A percentile compares a stretch with the other conserved stretches of the same genome.
Conservation (phyloP, 139 green algal genomes). For the Edaphochlamys debaryana region DNA sequence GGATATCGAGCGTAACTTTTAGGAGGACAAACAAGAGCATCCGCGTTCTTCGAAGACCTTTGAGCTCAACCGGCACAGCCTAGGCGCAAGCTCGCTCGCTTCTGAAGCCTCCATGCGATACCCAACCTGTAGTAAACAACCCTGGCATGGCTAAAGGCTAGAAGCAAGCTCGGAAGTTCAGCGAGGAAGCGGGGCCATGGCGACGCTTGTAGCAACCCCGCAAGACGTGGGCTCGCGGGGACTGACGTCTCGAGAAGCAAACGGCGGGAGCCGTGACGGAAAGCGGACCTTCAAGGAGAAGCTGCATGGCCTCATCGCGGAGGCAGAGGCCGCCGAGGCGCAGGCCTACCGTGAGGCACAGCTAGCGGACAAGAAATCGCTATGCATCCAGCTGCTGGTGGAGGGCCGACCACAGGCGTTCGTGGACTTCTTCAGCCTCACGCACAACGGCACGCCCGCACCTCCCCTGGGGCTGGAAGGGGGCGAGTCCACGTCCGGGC, state of each 20-base stretch:
- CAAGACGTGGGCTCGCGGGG: neutral
- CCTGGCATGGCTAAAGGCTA: too few species aligned
- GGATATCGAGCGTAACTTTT: too few species aligned
- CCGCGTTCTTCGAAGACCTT: too few species aligned
- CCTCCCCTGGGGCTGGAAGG: neutral
- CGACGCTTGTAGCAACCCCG: neutral
- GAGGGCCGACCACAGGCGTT: slow-evolving; percentile 65
- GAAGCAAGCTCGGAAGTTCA: too few species aligned
- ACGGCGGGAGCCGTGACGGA: neutral
- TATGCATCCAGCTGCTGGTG: slow-evolving; percentile 60
- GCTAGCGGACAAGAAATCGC: slow-evolving; percentile 54
- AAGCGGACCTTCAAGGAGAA: slow-evolving; percentile 63
- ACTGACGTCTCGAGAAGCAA: neutral
- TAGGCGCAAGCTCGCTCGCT: too few species aligned
- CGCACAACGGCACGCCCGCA: neutral
- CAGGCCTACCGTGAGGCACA: slow-evolving; percentile 41
- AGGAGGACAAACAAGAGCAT: too few species aligned
- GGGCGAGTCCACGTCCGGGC: slow-evolving; percentile 12
- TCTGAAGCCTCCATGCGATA: too few species aligned
- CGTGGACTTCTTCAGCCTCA: slow-evolving; percentile 70
- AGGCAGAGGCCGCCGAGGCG: slow-evolving; percentile 41
- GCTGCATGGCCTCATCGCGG: slow-evolving; percentile 45
- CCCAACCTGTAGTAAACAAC: too few species aligned
- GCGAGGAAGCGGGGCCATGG: too few species aligned
- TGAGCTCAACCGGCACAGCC: too few species aligned